These are phyloP conservation scores for Pleurotus platypus DNA, from an alignment of 768 basidiomycete species.

Conservation along the genomic window DNA sequence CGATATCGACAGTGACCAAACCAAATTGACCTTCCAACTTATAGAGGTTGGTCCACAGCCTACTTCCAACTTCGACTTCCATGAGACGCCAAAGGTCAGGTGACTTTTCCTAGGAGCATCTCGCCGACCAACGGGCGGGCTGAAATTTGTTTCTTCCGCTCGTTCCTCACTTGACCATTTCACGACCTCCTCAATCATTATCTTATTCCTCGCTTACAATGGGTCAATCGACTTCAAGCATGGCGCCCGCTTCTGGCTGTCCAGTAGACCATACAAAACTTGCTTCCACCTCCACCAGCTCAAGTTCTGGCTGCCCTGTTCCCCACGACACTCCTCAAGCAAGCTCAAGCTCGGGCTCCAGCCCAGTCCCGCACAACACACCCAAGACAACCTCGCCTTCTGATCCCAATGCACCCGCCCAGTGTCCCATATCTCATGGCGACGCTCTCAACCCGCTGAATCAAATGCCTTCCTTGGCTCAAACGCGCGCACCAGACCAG, in stretches of 20 bases:
- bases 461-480: constrained; percentile 85
- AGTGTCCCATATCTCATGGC: constrained; percentile 58
- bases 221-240: constrained; percentile 3
- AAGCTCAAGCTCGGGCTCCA: constrained; percentile 20
- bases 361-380: constrained; percentile 39
- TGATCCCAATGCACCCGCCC: constrained; percentile 24
- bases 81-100: background rate
- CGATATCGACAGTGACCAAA: too few relatives aligned
- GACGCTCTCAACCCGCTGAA: constrained; percentile 66
- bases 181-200: background rate
- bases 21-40: too few relatives aligned
- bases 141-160: background rate
- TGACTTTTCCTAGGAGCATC: background rate
- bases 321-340: constrained; percentile 28
- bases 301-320: constrained; percentile 35
- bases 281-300: constrained; percentile 13
- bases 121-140: background rate
- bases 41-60: too few relatives aligned
- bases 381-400: constrained; percentile 18
- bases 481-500: constrained; percentile 60
- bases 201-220: background rate
- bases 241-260: constrained; percentile 2
- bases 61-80: too few relatives aligned
- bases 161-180: background rate
- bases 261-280: constrained; percentile 11